Conservation (phyloP, 345 rosid genomes). For the Lepidium sativum region DNA sequence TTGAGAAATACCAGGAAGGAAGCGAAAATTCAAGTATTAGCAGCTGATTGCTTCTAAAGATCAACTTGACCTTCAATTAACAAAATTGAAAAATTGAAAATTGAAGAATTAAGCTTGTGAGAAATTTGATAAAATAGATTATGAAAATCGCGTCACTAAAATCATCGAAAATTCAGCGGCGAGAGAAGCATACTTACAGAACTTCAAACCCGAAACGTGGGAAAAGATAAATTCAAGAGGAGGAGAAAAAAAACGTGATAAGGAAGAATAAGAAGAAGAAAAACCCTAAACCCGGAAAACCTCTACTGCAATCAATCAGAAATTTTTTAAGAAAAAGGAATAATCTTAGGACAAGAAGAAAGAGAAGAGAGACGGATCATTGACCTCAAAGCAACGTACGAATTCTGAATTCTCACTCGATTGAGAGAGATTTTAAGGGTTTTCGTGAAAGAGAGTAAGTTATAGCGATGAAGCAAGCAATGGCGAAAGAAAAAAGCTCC, state of each 20-base stretch:
- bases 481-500: not conserved
- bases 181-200: slow-evolving; percentile 7
- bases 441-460: slow-evolving; percentile 16
- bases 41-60: slow-evolving; percentile 3
- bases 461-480: slow-evolving; percentile 23
- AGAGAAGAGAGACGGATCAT: slow-evolving; percentile 7
- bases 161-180: not conserved
- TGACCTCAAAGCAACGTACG: slow-evolving; percentile 26
- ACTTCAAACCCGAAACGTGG: slow-evolving; percentile 3
- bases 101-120: not conserved
- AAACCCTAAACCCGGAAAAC: slow-evolving; percentile 21
- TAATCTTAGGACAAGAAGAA: not conserved
- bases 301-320: slow-evolving; percentile 22
- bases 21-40: not conserved
- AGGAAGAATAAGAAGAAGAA: slow-evolving; percentile 8
- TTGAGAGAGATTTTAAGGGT: slow-evolving; percentile 11
- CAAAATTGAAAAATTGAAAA: not conserved
- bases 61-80: not conserved
- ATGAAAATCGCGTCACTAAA: not conserved
- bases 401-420: slow-evolving; percentile 7
- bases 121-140: not conserved
- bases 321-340: not conserved
- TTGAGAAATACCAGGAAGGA: not conserved
- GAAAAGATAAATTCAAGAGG: not conserved
- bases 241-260: slow-evolving; percentile 8